Evolutionary conservation across 257 asterid species (phyloP).

Genomic region (Petunia secreta): DNA sequence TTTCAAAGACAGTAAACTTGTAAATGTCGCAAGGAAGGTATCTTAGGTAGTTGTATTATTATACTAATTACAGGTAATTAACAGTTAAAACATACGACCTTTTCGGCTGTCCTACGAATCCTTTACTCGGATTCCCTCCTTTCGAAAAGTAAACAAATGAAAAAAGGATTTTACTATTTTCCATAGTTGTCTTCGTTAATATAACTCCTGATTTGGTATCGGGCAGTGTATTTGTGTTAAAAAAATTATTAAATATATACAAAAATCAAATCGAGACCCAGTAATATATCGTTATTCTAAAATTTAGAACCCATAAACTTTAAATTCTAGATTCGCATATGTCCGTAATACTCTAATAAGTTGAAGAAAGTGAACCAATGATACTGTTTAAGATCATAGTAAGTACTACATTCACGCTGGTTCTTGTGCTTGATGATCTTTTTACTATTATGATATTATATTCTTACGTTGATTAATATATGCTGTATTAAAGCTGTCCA

Average conservation of each 20-base stretch:
- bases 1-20: constrained; percentile 32
- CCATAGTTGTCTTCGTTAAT: not conserved
- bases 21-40: constrained; percentile 26
- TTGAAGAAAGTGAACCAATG: not conserved
- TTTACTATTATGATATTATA: not conserved
- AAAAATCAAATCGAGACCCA: no score
- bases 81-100: constrained; percentile 29
- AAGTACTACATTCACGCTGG: not conserved
- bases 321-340: no score
- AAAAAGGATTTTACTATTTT: not conserved
- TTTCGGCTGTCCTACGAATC: constrained; percentile 17
- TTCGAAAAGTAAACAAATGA: not conserved
- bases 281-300: no score
- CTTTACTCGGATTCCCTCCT: constrained; percentile 24
- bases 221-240: no score
- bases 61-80: constrained; percentile 33
- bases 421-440: constrained; percentile 15
- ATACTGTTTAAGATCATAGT: not conserved
- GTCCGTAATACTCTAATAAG: no score
- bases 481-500: not conserved
- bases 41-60: constrained; percentile 28
- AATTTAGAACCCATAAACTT: no score
- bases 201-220: no score
- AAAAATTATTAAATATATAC: no score
- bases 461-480: not conserved